Base-by-base conservation (phyloP, 2,329 filamentous ascomycete species). In the Calonectria ilicicola region DNA sequence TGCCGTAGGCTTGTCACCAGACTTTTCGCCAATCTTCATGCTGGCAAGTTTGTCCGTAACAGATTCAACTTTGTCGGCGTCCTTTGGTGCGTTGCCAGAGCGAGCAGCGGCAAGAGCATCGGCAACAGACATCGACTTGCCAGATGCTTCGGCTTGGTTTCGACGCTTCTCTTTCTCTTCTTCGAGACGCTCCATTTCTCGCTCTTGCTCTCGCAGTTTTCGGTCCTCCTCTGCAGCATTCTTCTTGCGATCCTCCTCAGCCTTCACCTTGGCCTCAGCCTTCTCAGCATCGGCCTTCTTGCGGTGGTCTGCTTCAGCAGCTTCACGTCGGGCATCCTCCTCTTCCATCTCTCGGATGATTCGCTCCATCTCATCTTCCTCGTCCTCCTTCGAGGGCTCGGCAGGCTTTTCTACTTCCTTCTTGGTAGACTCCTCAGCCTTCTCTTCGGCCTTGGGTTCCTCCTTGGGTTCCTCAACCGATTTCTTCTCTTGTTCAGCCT, bases 171-270 rank as follows among this genome's bases (percentile, higher is more conserved):
- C 92, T 78, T 89, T 90, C 82, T 92, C 93, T 83, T 95, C 93
- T 81, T 95, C 94, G 1, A 93, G 85, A 72, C 91, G 91, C 79
- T 93, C 92, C 88, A 92, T 93, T 84, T 93, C 93, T 23, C 89
- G 89, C 82, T 95, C 93, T 74, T 92, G 90, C 83, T 95, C 93
- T 23, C 90, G 91, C 72, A 95, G 90, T 84, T 92, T 93, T 70
- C 88, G 88, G 81, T 92, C 90, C 65, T 87, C 88, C n/a, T 91
- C 89, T 5, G 88, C 90, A 44, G 89, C 87, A 40, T 86, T 88
- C 12, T 83, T 81, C 66, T 82, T 82, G 56, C 81, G 76, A 27
- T 85, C 82, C 19, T 83, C 84, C 3, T 88, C 88, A 58, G 88
- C 89, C 68, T 88, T 87, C 12, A 86, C 87, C 75, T 90, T 90